A percentile compares a stretch with the other conserved stretches of the same genome.
Conservation (phyloP, 164 flowering plant genomes). For the Paratinospora sagittata region DNA sequence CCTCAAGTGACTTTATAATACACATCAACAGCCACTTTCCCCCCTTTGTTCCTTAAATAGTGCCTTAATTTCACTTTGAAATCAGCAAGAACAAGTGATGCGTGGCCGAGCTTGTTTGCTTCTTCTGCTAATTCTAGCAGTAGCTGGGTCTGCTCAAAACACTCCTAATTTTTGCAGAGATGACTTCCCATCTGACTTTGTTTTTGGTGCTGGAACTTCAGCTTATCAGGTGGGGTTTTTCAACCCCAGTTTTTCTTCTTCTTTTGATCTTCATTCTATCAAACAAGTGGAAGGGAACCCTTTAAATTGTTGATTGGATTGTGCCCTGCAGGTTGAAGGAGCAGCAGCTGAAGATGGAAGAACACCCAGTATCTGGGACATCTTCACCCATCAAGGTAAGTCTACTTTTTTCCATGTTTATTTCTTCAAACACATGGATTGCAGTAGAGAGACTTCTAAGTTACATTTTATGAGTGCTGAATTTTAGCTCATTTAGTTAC, state of each 20-base stretch:
- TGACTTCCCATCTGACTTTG: slow-evolving; percentile 34
- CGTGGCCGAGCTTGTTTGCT: neutral
- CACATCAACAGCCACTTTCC: neutral
- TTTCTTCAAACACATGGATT: neutral
- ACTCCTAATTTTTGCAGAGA: neutral
- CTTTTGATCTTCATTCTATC: neutral
- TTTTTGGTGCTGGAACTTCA: slow-evolving; percentile 44
- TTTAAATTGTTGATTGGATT: neutral
- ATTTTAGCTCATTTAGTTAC: too few species aligned
- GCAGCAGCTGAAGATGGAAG: slow-evolving; percentile 11
- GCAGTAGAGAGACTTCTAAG: too few species aligned
- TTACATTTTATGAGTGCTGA: too few species aligned
- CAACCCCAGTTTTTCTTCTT: neutral
- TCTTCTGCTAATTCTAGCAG: neutral
- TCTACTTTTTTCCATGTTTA: neutral
- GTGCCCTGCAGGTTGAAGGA: slow-evolving; percentile 5
- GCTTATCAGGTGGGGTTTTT: slow-evolving; percentile 41
- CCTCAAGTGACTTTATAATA: neutral
- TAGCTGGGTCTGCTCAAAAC: neutral
- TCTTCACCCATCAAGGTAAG: neutral
- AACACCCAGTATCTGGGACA: slow-evolving; percentile 8
- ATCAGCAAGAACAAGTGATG: neutral
- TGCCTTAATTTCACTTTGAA: neutral
- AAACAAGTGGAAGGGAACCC: neutral
- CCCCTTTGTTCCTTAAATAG: too few species aligned